Percentiles rank a stretch among this genome's conserved stretches.
Evolutionary conservation across 2,329 filamentous ascomycete genomes (phyloP).

Genomic region (Trichophyton schoenleinii): DNA sequence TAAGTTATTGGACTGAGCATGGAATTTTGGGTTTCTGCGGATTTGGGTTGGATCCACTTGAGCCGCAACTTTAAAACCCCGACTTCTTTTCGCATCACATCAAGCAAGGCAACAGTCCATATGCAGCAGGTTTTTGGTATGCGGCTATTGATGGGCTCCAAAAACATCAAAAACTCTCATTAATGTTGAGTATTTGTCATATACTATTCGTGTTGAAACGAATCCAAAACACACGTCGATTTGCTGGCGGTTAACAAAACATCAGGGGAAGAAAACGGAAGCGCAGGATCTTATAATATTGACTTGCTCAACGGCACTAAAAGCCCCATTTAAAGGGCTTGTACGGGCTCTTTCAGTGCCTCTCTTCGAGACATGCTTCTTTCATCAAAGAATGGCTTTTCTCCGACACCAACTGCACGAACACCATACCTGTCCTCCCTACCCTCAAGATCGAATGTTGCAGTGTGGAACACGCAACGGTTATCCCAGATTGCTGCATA

Average conservation of each 20-base stretch:
- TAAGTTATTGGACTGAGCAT: no score
- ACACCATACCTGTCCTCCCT: slow-evolving; percentile 39
- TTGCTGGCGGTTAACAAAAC: no score
- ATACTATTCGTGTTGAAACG: no score
- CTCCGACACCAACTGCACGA: slow-evolving; percentile 42
- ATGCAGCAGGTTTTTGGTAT: not conserved
- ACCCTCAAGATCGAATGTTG: slow-evolving; percentile 40
- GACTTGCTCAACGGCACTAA: not conserved
- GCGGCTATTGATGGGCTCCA: not conserved
- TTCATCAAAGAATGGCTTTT: slow-evolving; percentile 43
- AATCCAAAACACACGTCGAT: no score
- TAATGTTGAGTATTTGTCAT: no score
- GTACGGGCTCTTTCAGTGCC: slow-evolving; percentile 12
- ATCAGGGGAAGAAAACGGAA: not conserved
- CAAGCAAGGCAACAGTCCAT: not conserved
- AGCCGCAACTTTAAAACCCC: not conserved
- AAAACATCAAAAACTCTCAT: not conserved
- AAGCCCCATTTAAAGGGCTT: not conserved
- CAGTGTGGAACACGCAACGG: slow-evolving; percentile 43
- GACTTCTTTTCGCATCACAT: not conserved
- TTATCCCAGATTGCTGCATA: slow-evolving; percentile 46
- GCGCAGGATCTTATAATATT: not conserved
- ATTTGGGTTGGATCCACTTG: not conserved
- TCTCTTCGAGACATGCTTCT: slow-evolving; percentile 20
- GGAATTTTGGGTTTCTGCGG: no score